Evolutionary conservation across 345 rosid species (phyloP), one percentile per base, ranked within the genome.

Genomic region (Turritis glabra): DNA sequence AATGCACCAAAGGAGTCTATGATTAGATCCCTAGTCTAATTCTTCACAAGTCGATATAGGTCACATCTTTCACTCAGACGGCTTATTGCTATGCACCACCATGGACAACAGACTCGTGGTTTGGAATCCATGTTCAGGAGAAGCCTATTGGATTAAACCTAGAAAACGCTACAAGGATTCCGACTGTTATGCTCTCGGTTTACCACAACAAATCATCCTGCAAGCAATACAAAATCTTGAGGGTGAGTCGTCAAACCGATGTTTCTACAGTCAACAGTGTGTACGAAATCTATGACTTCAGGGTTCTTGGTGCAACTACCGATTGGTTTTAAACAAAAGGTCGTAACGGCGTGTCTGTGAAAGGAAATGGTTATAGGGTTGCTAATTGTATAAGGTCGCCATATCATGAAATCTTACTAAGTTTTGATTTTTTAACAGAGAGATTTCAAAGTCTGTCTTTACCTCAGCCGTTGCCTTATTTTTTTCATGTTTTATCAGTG

Each of bases 61-160:
- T n/a, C 0, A 17, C 0, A 33, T 63, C 8, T 63, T 63, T 26
- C 67, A 63, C 37, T 63, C 53, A 5, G 25, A 26, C 10, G 67
- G 67, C 3, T 27, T 37, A 7, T 38, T 60, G 18, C 3, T 60
- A 13, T 60, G 32, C 48, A 13, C 30, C 7, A 37, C 30, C 5
- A 19, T 0, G 5, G 35, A 27, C 11, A 1, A 6, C 0, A 35
- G 26, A 59, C 47, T 37, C 2, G 23, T 41, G 67, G 52, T 62
- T 25, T 62, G 67, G 22, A 62, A 62, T 25, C 23, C 23, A n/a
- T 62, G 51, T 26, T 25, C 67, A 15, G 67, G 67, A 13, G 67
- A 41, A 62, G 25, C 67, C 37, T 25, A n/a, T 35, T 63, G 52
- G 37, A 63, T 63, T 26, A 26, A 26, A 63, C 67, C 37, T 5